These are phyloP conservation scores for Verticillium zaregamsianum DNA, from an alignment of 2,329 filamentous ascomycete species.

Conservation along the genomic window DNA sequence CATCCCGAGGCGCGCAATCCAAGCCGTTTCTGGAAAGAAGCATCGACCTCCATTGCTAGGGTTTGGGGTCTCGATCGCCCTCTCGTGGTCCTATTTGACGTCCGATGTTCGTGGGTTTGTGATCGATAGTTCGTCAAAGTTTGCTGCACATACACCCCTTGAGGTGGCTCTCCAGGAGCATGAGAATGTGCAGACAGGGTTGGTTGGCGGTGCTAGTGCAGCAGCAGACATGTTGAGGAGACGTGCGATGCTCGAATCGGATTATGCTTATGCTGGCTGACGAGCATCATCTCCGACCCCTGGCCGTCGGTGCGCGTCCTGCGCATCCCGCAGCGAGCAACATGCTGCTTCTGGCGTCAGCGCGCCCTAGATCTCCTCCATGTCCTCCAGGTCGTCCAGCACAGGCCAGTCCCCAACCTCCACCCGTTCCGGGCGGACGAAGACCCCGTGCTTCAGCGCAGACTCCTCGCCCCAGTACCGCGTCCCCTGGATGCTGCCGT, in stretches of 20 bases:
- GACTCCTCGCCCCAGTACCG: conserved; percentile 68
- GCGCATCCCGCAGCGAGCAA: neutral
- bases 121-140: neutral
- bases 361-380: conserved; percentile 62
- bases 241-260: neutral
- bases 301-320: neutral
- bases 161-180: neutral
- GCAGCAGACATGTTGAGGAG: neutral
- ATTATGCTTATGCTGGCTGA: neutral
- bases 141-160: neutral
- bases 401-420: conserved; percentile 70
- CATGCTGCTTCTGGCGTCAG: neutral
- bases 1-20: neutral
- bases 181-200: neutral
- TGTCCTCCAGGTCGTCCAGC: conserved; percentile 71
- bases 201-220: neutral
- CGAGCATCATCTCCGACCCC: neutral
- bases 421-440: conserved; percentile 73
- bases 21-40: neutral
- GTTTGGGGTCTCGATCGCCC: neutral
- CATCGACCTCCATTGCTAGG: neutral
- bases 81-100: neutral
- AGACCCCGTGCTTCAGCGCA: conserved; percentile 67
- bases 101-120: neutral
- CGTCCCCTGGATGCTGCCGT: conserved; percentile 63